Base-by-base conservation (phyloP, 805 yeast genomes). In the Hanseniaspora jakobsenii region DNA sequence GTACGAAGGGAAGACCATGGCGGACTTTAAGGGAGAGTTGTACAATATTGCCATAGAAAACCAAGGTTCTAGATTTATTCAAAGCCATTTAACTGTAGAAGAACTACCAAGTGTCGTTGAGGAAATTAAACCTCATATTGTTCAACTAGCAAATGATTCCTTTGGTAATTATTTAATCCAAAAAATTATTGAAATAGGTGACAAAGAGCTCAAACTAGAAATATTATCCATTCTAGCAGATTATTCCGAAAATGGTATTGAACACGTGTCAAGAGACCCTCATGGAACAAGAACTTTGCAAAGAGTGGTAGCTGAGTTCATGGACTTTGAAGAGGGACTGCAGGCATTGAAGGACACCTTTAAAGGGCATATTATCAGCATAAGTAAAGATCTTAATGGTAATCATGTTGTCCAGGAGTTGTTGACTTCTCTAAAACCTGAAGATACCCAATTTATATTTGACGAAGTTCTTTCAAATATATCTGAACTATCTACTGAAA, bases 251-350 rank as follows among this genome's bases (percentile, higher is more conserved):
- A 16, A 27, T 9, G 45, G 38, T 1, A 26, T 41, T 8, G 13
- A 24, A 8, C 26, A 26, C 13, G 81, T 91, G 51, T 94, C 97
- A 0, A 67, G 83, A 48, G 87, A 87, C 55, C 93, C 94, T 26
- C 96, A 91, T 60, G 98, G 98, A 10, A 91, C 97, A 1, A 72
- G 98, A 52, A 95, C 97, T 1, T 66, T 91, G 49, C 98, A 91
- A 60, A 87, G 84, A 60, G 68, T 87, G 51, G 85, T 91, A 41
- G 32, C 45, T 2, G 97, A 91, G 58, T 81, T 85, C 52, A 71
- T 85, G 39, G 62, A 71, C 17, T 72, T 82, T 8, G 74, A 72
- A 16, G 78, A 81, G 53, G 97, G 89, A 62, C 75, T 81, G 22
- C 60, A 67, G 28, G 65, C 84, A 44, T 65, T 84, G 38, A 74